Base-by-base conservation (phyloP, 768 basidiomycete species). In the Trametopsis cervina region DNA sequence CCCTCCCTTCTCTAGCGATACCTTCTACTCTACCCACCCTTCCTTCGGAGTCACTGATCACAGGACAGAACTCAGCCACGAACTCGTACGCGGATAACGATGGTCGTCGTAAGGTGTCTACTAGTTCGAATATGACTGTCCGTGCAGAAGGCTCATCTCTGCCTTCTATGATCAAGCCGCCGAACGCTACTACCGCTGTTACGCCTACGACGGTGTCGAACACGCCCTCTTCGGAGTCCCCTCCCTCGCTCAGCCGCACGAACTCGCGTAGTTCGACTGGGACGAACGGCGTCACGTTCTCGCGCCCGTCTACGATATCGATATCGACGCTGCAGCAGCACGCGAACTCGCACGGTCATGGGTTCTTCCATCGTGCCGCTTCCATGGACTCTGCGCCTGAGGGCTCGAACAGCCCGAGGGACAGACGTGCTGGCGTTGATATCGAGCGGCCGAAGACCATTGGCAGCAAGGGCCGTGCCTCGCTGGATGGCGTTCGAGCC, bases 161-260 rank as follows among this genome's bases (percentile, higher is more conserved):
- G 57, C 74, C 13, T 64, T 71, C n/a, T 9, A 56, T 72, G 6
- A 59, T 81, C 27, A 78, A 76, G 2, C 75, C 76, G 0, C 73
- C 78, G 0, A 77, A 72, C 48, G 70, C 81, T 1, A 86, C 85
- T 29, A 88, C 84, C 15, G 81, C 81, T 13, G 47, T 87, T 11
- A 84, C 83, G 1, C 62, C 77, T 0, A 80, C 83, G 53, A 86
- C 81, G 0, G 82, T 80, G 4, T 77, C 78, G 3, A 74, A 72
- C 50, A 52, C 48, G 18, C 55, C 67, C 43, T 46, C 61, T 1
- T 55, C 60, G 22, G 62, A 58, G 23, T 40, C 80, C 21, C 46
- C 18, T n/a, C 15, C 46, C 26, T 22, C 41, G 7, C 18, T 24
- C 58, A 66, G 15, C 70, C 78, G 20, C 69, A 68, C n/a, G 69